Evolutionary conservation across 148 eudicot species (phyloP), one percentile per base, ranked within the genome.

Genomic region (Euryodendron excelsum): DNA sequence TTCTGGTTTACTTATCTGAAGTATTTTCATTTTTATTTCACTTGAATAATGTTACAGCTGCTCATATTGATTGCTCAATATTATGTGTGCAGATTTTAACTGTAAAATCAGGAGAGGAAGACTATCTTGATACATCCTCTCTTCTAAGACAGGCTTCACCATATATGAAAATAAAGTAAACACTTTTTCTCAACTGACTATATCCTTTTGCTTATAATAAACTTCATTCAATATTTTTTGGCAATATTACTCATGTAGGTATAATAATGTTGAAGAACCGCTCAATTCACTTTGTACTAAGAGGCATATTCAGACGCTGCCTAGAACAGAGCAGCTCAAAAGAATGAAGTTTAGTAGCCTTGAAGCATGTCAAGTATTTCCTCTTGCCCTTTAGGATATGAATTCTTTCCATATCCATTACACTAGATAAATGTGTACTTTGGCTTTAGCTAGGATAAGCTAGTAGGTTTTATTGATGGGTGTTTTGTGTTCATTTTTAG

Each of bases 71-170:
- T 53, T 73, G 18, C 33, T 74, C 56, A 56, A 27, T 55, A 65
- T 66, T 41, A 23, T 52, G 18, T 64, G 10, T 28, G 72, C 89
- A 96, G 99, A 88, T 96, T 79, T 85, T 93, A 82, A 93, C 98
- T 23, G 94, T 92, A 50, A 90, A 88, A 90, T 78, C 98, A 18
- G 92, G 92, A 34, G 93, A 86, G 79, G 97, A 90, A 77, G 98
- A 96, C 81, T 96, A 96, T 81, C 88, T 86, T 60, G 94, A 96
- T 75, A 82, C 98, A 63, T 91, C 98, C 56, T 90, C 84, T 87
- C 77, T 96, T 79, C 88, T 96, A 64, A 86, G 94, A 79, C 98
- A 96, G 83, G 98, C 99, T 72, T 87, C 98, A n/a, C 97, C 98
- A 10, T 96, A 36, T 83, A 90, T 86, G 84, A 88, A 91, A 73